Evolutionary conservation across 2,329 filamentous ascomycete species (phyloP), one percentile per base, ranked within the genome.

Genomic region (Fusarium poae): DNA sequence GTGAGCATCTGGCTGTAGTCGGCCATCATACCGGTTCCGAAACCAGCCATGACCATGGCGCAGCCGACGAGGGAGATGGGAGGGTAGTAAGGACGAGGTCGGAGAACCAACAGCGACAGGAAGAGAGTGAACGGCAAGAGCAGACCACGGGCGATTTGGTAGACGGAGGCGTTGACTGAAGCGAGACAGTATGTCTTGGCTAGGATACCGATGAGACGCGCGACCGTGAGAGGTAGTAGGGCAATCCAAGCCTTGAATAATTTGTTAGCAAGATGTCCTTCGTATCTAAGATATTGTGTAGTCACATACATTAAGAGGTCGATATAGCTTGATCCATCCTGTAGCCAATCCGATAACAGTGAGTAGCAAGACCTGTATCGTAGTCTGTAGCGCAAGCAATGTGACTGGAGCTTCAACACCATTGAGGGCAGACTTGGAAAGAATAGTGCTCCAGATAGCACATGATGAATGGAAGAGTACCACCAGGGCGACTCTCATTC

Each of bases 151-250:
- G 72, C 72, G 58, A 74, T 74, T 48, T 74, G 72, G 62, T 74
- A 74, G 34, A 74, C 72, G 16, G 72, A 74, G n/a, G 72, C 72
- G 44, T 74, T 74, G 49, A 74, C 72, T 1, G 72, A 74, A 52
- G 72, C 72, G 56, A 74, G 72, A 51, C 72, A 74, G 70, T 74
- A 74, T 4, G 72, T 74, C 72, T 74, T 74, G 37, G 72, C 72
- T 58, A 74, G 65, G 43, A 74, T 74, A 34, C 72, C 72, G 20
- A 74, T 61, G 8, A 74, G 68, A 53, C 72, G 72, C 7, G 72
- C 72, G 45, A 71, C 51, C 23, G 72, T 74, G 60, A 74, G 70
- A 52, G 72, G 72, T 29, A 74, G 70, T 23, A 74, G 63, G 44
- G 70, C 45, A 34, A 67, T 63, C 72, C 72, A 74, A 27, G 72